Evolutionary conservation across 1,139 yeast genomes (phyloP).

Genomic region (Candida tetrigidarum): DNA sequence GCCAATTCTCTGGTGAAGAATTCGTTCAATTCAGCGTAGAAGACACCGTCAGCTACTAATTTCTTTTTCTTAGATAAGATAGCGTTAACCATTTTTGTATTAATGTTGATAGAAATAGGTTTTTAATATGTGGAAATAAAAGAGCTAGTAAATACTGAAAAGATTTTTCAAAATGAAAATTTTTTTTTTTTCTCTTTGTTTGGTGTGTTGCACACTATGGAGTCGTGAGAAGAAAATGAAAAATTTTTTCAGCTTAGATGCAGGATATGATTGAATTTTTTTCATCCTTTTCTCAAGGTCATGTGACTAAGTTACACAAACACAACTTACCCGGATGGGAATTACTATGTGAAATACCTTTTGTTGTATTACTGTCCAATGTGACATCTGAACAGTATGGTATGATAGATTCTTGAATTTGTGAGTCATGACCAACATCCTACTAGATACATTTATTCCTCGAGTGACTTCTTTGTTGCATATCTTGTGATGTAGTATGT

Average conservation of each 20-base stretch:
- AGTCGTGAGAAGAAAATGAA: neutral
- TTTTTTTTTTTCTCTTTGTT: neutral
- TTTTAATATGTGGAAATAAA: neutral
- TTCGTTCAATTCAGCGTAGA: conserved; percentile 99
- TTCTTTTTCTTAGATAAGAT: conserved; percentile 85
- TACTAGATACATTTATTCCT: no score
- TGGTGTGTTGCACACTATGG: no score
- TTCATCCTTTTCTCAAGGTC: neutral
- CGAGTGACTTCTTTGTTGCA: no score
- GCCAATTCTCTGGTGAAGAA: conserved; percentile 99
- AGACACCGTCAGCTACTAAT: conserved; percentile 99
- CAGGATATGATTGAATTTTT: neutral
- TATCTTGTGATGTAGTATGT: neutral
- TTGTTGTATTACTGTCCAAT: neutral
- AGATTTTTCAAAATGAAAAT: neutral
- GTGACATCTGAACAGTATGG: no score
- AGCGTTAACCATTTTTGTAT: conserved; percentile 44
- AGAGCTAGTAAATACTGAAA: no score
- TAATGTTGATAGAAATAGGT: conserved; percentile 6
- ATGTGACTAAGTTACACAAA: conserved; percentile 5
- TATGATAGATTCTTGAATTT: neutral
- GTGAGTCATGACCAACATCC: no score
- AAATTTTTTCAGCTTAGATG: conserved; percentile 4
- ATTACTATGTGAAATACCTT: neutral
- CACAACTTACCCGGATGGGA: neutral